A percentile compares a stretch with the other conserved stretches of the same genome.
Conservation (phyloP, 768 basidiomycete species). For the Coprinopsis marcescibilis region DNA sequence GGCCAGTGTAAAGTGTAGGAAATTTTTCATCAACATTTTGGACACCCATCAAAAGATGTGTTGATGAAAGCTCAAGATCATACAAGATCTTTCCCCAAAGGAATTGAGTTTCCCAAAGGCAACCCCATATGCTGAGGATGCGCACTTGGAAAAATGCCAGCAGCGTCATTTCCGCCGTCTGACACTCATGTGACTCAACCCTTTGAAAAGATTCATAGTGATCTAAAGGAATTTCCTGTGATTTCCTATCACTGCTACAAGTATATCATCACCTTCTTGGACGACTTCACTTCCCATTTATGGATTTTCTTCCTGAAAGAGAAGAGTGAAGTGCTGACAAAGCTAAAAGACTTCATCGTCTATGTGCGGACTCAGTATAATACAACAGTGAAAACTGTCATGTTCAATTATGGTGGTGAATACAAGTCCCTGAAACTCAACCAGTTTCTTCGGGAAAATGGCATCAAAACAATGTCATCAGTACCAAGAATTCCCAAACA, state of each 20-base stretch:
- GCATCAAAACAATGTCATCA: background rate
- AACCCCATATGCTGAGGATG: conserved; percentile 12
- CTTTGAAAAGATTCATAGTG: conserved; percentile 18
- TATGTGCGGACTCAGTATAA: conserved; percentile 9
- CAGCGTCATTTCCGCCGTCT: conserved; percentile 13
- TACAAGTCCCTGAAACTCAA: conserved; percentile 5
- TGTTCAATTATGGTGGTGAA: conserved; percentile 13
- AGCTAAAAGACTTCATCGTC: too few species aligned
- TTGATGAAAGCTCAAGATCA: conserved; percentile 1
- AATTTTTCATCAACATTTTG: conserved; percentile 13
- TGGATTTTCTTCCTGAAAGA: too few species aligned
- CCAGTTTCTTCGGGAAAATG: background rate
- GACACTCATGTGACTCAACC: conserved; percentile 7
- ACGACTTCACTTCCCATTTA: too few species aligned
- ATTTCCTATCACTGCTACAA: too few species aligned
- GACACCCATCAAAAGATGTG: conserved; percentile 13
- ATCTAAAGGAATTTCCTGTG: conserved; percentile 20
- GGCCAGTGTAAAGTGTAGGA: too few species aligned
- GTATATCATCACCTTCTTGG: too few species aligned
- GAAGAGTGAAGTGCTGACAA: too few species aligned
- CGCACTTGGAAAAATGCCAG: conserved; percentile 15
- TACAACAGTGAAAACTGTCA: conserved; percentile 2
- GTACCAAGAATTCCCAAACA: conserved; percentile 5
- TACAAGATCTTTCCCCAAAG: conserved; percentile 6
- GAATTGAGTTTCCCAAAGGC: conserved; percentile 1